phyloP scores from a whole-genome alignment of 2,329 filamentous ascomycete species.

The Fusarium sp. region DNA sequence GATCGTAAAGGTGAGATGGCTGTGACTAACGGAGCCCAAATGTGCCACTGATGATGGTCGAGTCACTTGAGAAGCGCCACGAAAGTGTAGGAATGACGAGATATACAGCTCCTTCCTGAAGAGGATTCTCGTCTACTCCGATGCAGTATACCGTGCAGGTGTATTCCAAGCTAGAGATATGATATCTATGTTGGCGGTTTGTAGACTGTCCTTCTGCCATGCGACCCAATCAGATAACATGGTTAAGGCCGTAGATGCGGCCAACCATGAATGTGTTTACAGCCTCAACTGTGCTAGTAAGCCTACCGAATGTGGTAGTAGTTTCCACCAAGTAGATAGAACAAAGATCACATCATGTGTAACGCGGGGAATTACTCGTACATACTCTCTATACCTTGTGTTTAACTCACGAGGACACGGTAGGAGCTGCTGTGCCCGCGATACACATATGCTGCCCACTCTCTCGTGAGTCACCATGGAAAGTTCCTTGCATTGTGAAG shows the following conservation, averaged over 20 bases:
- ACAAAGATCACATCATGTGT: not conserved
- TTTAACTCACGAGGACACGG: not conserved
- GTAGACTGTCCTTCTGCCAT: slow-evolving; percentile 41
- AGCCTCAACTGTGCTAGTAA: not conserved
- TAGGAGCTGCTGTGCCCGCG: not conserved
- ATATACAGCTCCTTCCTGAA: slow-evolving; percentile 49
- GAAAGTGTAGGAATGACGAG: slow-evolving; percentile 49
- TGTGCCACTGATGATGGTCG: slow-evolving; percentile 51
- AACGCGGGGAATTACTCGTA: not conserved
- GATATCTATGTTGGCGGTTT: slow-evolving; percentile 41
- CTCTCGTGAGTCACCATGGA: not conserved
- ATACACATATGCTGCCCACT: not conserved
- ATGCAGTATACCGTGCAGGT: slow-evolving; percentile 42
- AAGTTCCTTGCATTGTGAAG: not conserved
- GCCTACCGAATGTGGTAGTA: not conserved
- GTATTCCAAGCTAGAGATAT: slow-evolving; percentile 46
- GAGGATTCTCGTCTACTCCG: slow-evolving; percentile 42
- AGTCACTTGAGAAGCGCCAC: slow-evolving; percentile 51
- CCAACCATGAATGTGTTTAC: slow-evolving; percentile 43
- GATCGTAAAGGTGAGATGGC: not conserved
- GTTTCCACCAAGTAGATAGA: not conserved
- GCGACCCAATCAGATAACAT: slow-evolving; percentile 43
- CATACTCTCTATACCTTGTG: not conserved
- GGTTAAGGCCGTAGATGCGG: slow-evolving; percentile 46
- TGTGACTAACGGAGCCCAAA: not conserved